phyloP scores from a whole-genome alignment of 2,329 filamentous ascomycete species.

The Aspergillus hortae region DNA sequence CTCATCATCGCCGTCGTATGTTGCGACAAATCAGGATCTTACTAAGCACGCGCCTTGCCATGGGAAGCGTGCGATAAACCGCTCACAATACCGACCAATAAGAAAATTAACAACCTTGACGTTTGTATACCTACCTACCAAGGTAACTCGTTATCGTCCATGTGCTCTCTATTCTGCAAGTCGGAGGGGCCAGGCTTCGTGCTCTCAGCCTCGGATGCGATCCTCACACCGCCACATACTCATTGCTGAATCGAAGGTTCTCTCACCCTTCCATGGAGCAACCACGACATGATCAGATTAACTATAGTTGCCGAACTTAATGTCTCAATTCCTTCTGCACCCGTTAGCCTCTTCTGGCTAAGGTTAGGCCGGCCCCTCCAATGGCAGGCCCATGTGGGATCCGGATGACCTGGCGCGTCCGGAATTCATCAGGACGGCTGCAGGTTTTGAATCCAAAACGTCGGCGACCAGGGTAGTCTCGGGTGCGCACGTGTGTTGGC shows the following conservation, averaged over 20 bases:
- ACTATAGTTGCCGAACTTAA: slow-evolving; percentile 7
- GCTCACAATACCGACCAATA: too few relatives aligned
- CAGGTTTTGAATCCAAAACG: slow-evolving; percentile 2
- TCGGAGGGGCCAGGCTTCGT: too few relatives aligned
- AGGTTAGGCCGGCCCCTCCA: slow-evolving; percentile 9
- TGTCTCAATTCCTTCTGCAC: slow-evolving; percentile 8
- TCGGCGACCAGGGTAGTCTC: not conserved
- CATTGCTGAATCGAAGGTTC: slow-evolving; percentile 13
- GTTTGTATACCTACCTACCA: too few relatives aligned
- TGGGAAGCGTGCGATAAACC: too few relatives aligned
- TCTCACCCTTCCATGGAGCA: slow-evolving; percentile 13
- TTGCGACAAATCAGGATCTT: not conserved
- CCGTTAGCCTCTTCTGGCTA: slow-evolving; percentile 7
- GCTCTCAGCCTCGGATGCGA: not conserved
- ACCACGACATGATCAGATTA: slow-evolving; percentile 11
- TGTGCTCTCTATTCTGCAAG: too few relatives aligned
- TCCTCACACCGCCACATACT: not conserved
- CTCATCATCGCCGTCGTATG: not conserved
- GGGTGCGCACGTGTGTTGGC: not conserved
- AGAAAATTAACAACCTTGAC: too few relatives aligned
- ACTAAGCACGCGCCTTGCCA: too few relatives aligned
- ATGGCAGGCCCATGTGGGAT: slow-evolving; percentile 6
- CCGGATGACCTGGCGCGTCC: slow-evolving; percentile 8
- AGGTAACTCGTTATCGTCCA: too few relatives aligned
- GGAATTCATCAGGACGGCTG: not conserved